phyloP scores from a whole-genome alignment of 148 eudicot genomes.

The Cornus controversa region DNA sequence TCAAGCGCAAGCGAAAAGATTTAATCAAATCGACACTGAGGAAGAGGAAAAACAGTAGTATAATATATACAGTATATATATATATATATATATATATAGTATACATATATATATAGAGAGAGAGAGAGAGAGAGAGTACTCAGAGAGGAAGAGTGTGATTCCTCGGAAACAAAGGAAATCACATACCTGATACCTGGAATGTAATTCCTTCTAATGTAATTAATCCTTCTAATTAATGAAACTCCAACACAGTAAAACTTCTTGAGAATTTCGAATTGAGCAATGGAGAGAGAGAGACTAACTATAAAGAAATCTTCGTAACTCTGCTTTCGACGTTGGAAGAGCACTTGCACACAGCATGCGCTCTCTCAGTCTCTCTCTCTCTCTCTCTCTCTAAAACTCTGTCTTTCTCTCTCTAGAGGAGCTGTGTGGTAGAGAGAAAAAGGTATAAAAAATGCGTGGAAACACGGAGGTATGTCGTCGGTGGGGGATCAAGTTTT shows the following conservation, averaged over 20 bases:
- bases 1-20: background rate
- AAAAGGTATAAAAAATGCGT: no score
- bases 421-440: background rate
- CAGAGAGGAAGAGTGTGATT: background rate
- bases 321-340: constrained; percentile 4
- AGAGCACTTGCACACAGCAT: constrained; percentile 4
- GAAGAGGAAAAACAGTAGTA: background rate
- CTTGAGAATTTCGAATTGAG: background rate
- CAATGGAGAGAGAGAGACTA: background rate
- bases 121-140: background rate
- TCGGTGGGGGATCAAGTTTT: no score
- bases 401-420: background rate
- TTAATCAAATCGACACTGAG: no score
- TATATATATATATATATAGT: background rate
- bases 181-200: background rate
- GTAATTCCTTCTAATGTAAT: background rate
- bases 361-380: background rate
- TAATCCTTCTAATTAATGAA: background rate
- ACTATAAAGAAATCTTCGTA: background rate
- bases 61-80: background rate
- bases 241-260: background rate
- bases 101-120: no score
- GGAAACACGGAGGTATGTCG: no score
- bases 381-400: background rate
- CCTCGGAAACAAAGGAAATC: background rate